Evolutionary conservation across 1,284 basidiomycete genomes (phyloP), one percentile per base, ranked within the genome.

Genomic region (Trichosporon asahii): DNA sequence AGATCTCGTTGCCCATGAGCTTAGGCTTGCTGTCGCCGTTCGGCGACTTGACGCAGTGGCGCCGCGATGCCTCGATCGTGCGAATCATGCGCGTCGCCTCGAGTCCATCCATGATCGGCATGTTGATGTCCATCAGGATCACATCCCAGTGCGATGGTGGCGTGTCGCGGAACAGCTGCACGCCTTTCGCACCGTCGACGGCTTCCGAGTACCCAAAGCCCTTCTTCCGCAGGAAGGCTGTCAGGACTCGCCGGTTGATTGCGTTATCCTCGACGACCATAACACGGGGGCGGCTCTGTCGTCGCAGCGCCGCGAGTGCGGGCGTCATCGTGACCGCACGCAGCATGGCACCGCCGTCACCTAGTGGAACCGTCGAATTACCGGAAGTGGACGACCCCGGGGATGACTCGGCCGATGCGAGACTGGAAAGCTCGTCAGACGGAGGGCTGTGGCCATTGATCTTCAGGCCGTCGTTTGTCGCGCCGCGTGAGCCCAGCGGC

Each of bases 61-160:
- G 72, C 18, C 89, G 86, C 49, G 79, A 83, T 7, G 87, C 84
- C 83, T 98, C 95, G 60, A 95, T 87, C 71, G 88, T 85, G 31
- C 94, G 90, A 74, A 98, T 97, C 77, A 90, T 89, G 0, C 86
- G 85, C 0, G 94, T 94, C 8, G 95, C 94, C 23, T 90, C 89
- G 70, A 96, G 87, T 25, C 92, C 95, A 79, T 97, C 94, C 72
- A 97, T 88, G 25, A 94, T 84, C 0, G 94, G 95, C 95, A 98
- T 98, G 0, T 92, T 94, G 65, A 98, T 85, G 82, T 98, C 95
- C 76, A 97, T 86, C 27, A 96, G 86, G 53, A 95, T 89, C 49
- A 95, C 88, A 73, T 95, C 82, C 81, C 79, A 84, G 71, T 79
- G 77, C 64, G 80, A 82, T 29, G 75, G 73, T 88, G 79, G 94